A percentile compares a stretch with the other conserved stretches of the same genome.
Evolutionary conservation across 345 rosid genomes (phyloP).

Genomic region (Acer campestre): DNA sequence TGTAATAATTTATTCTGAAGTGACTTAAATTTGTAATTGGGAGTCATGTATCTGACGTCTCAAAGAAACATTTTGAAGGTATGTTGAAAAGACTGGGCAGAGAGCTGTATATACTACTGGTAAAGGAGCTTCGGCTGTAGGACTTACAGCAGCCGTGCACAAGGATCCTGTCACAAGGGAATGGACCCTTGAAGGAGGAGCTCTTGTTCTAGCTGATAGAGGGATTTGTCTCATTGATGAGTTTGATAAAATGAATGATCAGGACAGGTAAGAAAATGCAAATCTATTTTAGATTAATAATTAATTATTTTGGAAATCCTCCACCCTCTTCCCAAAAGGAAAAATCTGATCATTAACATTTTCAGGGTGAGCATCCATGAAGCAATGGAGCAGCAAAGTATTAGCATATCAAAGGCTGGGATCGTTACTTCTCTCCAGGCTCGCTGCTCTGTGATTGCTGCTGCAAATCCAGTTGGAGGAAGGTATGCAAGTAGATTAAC

Average conservation of each 20-base stretch:
- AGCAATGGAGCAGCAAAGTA: slow-evolving; percentile 99
- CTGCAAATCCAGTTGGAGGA: slow-evolving; percentile 97
- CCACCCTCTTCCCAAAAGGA: neutral
- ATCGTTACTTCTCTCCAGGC: slow-evolving; percentile 99
- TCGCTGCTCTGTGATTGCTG: slow-evolving; percentile 97
- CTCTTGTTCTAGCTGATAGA: slow-evolving; percentile 96
- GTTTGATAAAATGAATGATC: slow-evolving; percentile 99
- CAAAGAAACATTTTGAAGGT: slow-evolving; percentile 45
- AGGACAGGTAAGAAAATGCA: slow-evolving; percentile 70
- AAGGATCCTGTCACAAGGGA: slow-evolving; percentile 98
- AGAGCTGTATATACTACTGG: slow-evolving; percentile 99
- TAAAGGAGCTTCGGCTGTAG: slow-evolving; percentile 99
- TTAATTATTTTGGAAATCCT: neutral
- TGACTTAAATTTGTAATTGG: slow-evolving; percentile 1
- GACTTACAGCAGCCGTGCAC: slow-evolving; percentile 98
- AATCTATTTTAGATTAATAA: slow-evolving; percentile 1
- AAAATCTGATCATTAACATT: neutral
- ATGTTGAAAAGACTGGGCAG: slow-evolving; percentile 97
- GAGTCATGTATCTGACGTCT: slow-evolving; percentile 17
- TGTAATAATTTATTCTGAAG: neutral
- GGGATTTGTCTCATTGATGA: slow-evolving; percentile 98
- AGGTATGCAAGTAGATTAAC: slow-evolving; percentile 47
- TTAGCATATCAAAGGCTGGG: slow-evolving; percentile 98
- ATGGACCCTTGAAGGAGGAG: slow-evolving; percentile 99
- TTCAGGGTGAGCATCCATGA: slow-evolving; percentile 97